Evolutionary conservation across 2,329 filamentous ascomycete genomes (phyloP).

Genomic region (Hymenoscyphus occultus): DNA sequence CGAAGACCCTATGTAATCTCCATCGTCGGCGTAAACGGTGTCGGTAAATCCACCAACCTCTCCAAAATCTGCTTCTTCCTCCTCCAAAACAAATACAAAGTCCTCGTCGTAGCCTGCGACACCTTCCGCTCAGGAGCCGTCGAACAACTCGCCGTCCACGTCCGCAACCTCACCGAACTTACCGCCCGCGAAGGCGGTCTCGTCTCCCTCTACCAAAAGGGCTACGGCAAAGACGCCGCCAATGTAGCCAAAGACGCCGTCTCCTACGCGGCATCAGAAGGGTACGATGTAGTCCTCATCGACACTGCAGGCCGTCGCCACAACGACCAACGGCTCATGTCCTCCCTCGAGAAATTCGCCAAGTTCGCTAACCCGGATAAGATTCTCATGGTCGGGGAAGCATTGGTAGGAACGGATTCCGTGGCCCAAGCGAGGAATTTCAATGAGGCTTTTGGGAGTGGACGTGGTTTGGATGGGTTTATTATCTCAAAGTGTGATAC

Average conservation of each 20-base stretch:
- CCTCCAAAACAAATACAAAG: conserved; percentile 93
- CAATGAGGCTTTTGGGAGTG: conserved; percentile 83
- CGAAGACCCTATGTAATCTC: conserved; percentile 92
- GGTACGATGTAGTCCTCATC: conserved; percentile 91
- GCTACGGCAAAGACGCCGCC: conserved; percentile 96
- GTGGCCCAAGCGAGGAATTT: conserved; percentile 97
- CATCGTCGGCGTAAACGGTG: conserved; percentile 96
- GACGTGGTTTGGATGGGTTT: conserved; percentile 84
- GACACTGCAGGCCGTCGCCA: conserved; percentile 93
- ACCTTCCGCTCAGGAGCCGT: conserved; percentile 97
- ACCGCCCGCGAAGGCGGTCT: conserved; percentile 77
- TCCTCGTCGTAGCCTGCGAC: conserved; percentile 90
- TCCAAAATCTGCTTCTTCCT: conserved; percentile 98
- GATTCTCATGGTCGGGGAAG: conserved; percentile 92
- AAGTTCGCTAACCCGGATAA: conserved; percentile 96
- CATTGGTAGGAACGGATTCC: conserved; percentile 90
- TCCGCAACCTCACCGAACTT: conserved; percentile 87
- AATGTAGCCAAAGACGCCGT: conserved; percentile 94
- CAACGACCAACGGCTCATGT: conserved; percentile 96
- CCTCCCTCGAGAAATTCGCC: conserved; percentile 92
- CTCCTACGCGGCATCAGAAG: conserved; percentile 67
- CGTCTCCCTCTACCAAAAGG: conserved; percentile 93
- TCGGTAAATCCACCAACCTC: conserved; percentile 96
- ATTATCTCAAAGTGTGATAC: conserved; percentile 99
- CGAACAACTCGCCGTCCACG: conserved; percentile 93